Evolutionary conservation across 2,329 filamentous ascomycete species (phyloP).

Genomic region (Fusarium algeriense): DNA sequence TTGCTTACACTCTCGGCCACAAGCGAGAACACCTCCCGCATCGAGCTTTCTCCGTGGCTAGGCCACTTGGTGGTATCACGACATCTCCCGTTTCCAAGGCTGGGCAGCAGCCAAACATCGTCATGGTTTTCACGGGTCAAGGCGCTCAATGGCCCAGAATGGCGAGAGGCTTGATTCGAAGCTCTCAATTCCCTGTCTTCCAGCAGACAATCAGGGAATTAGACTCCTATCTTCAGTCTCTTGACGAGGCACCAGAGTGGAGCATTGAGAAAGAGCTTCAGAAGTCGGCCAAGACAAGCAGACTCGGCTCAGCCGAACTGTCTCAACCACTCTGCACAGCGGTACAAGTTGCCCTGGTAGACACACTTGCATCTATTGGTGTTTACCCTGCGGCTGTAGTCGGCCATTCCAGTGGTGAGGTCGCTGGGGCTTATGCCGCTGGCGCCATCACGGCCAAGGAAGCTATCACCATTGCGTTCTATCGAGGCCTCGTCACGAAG

Average conservation of each 20-base stretch:
- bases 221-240: background rate
- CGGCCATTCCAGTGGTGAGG: conserved; percentile 7
- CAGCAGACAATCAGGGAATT: background rate
- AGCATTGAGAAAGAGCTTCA: background rate
- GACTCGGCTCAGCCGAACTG: background rate
- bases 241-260: background rate
- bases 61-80: background rate
- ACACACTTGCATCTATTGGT: background rate
- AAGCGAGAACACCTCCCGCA: background rate
- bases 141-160: conserved; percentile 13
- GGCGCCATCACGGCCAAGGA: background rate
- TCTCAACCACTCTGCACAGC: conserved; percentile 3
- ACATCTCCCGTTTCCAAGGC: background rate
- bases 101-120: background rate
- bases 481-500: background rate
- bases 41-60: background rate
- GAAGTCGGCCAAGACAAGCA: background rate
- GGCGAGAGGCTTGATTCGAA: background rate
- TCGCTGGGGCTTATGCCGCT: background rate
- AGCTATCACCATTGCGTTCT: background rate
- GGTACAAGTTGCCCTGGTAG: background rate
- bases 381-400: background rate
- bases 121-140: conserved; percentile 8
- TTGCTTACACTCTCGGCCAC: background rate
- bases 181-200: background rate